phyloP scores from a whole-genome alignment of 1,284 basidiomycete species.

The Trametes sp. region DNA sequence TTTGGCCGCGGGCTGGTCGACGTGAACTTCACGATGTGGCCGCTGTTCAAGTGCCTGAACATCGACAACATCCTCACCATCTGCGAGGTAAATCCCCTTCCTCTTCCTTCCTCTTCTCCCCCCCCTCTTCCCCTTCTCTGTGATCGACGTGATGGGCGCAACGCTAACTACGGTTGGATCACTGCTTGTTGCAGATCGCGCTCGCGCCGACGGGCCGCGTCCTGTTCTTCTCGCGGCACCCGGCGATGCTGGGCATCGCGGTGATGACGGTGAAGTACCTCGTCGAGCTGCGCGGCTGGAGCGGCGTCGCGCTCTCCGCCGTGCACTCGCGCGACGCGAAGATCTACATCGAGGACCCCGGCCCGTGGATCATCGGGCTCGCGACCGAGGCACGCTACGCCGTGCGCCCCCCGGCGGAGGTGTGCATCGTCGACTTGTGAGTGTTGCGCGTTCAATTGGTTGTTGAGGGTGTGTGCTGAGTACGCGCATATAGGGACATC shows the following conservation, averaged over 20 bases:
- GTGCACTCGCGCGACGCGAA: conserved; percentile 92
- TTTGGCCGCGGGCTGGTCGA: conserved; percentile 86
- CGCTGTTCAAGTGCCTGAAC: conserved; percentile 92
- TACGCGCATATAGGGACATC: conserved; percentile 68
- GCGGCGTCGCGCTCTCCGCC: conserved; percentile 83
- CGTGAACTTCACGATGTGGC: conserved; percentile 97
- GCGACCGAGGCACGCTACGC: conserved; percentile 88
- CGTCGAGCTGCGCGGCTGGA: conserved; percentile 94
- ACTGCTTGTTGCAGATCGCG: conserved; percentile 66
- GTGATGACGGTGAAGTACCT: conserved; percentile 92
- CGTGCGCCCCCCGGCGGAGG: conserved; percentile 77
- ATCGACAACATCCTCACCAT: conserved; percentile 94
- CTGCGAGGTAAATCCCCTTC: conserved; percentile 81
- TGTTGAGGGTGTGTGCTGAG: background rate
- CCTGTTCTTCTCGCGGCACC: conserved; percentile 90
- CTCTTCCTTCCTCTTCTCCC: no score
- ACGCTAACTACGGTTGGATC: conserved; percentile 14
- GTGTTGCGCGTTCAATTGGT: conserved; percentile 41
- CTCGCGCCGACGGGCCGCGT: conserved; percentile 92
- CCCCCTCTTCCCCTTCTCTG: background rate
- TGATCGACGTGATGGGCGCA: background rate
- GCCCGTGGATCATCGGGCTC: conserved; percentile 94
- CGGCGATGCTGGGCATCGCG: conserved; percentile 90
- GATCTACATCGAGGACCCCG: conserved; percentile 88
- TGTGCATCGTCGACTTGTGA: conserved; percentile 91